Conservation (phyloP, 2,329 filamentous ascomycete species). For the Aspergillus aculeatinus region DNA sequence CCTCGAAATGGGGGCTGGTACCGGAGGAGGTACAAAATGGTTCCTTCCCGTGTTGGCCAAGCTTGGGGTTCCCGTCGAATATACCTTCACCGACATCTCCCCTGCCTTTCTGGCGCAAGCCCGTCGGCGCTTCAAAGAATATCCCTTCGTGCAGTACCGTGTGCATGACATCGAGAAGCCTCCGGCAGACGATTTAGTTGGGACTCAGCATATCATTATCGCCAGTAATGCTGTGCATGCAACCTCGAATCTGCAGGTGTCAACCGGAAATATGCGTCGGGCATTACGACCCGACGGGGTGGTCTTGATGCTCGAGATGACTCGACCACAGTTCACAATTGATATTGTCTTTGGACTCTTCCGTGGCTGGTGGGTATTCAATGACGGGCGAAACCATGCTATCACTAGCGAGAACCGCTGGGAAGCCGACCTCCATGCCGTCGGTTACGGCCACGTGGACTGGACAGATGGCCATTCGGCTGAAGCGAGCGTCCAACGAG, state of each 20-base stretch:
- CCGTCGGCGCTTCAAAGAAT: slow-evolving; percentile 29
- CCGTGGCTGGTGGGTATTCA: slow-evolving; percentile 42
- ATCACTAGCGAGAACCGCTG: slow-evolving; percentile 22
- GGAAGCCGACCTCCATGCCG: slow-evolving; percentile 28
- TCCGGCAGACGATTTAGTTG: slow-evolving; percentile 19
- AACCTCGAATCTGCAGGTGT: slow-evolving; percentile 29
- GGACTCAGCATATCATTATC: slow-evolving; percentile 34
- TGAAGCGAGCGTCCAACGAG: slow-evolving; percentile 24
- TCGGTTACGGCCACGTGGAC: slow-evolving; percentile 34
- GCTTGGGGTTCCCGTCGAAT: slow-evolving; percentile 33
- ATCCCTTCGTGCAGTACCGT: slow-evolving; percentile 26
- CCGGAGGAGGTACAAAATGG: slow-evolving; percentile 37
- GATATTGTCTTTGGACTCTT: slow-evolving; percentile 38
- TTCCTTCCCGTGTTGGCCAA: slow-evolving; percentile 29
- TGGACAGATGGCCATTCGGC: slow-evolving; percentile 34
- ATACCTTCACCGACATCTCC: slow-evolving; percentile 44
- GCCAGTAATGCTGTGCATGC: slow-evolving; percentile 40
- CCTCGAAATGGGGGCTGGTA: slow-evolving; percentile 44
- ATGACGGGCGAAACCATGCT: slow-evolving; percentile 38
- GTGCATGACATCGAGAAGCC: slow-evolving; percentile 33
- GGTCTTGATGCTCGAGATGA: slow-evolving; percentile 36
- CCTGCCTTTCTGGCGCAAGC: slow-evolving; percentile 37
- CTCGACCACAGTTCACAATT: slow-evolving; percentile 26
- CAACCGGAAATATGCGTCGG: slow-evolving; percentile 26
- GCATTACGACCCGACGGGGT: slow-evolving; percentile 31